Evolutionary conservation across 495 filamentous ascomycete genomes (phyloP).

Genomic region (Neurospora africana): DNA sequence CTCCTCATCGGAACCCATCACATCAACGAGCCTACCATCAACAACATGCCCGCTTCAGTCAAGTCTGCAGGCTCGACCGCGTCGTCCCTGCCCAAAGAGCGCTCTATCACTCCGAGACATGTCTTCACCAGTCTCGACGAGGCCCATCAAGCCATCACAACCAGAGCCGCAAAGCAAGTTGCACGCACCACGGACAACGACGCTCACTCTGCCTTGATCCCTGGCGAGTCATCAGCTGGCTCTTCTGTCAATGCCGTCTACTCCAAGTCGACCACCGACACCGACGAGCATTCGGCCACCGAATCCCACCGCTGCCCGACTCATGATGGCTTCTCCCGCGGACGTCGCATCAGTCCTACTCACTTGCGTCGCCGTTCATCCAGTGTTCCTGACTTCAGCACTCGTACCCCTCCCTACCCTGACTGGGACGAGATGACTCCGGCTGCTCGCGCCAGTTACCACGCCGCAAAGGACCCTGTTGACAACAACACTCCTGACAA

Average conservation of each 20-base stretch:
- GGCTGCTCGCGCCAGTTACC: not conserved
- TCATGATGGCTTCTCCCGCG: not conserved
- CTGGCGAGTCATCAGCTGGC: not conserved
- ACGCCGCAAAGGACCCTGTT: not conserved
- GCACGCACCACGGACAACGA: not conserved
- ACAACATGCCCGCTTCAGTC: not conserved
- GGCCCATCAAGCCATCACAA: constrained; percentile 20
- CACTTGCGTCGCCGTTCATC: not conserved
- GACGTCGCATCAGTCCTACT: constrained; percentile 6
- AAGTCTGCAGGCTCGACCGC: not conserved
- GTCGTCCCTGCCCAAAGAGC: not conserved
- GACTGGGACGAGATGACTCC: not conserved
- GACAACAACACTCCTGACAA: not conserved
- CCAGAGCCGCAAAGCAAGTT: constrained; percentile 3
- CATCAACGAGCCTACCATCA: not conserved
- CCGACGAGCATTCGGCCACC: constrained; percentile 1
- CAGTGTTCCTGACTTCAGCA: not conserved
- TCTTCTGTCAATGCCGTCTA: constrained; percentile 5
- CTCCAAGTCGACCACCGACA: not conserved
- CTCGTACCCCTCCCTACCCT: not conserved
- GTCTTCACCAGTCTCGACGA: constrained; percentile 17
- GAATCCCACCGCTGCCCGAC: not conserved
- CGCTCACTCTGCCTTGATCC: not conserved
- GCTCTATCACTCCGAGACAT: constrained; percentile 13
- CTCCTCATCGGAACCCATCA: not conserved